Conservation (phyloP, 345 rosid species). For the Populus alba region DNA sequence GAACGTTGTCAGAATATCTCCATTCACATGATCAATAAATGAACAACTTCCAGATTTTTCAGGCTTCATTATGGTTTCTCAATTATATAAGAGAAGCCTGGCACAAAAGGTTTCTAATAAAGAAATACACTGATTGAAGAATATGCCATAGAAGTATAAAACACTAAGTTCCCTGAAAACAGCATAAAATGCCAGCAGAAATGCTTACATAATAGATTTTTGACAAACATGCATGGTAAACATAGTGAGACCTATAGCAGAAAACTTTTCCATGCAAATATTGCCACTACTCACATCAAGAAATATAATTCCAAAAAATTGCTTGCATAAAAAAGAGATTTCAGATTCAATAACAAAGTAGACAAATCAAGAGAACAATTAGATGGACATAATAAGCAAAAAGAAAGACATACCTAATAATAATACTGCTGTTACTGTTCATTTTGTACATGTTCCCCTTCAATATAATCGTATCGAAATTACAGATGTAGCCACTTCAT, state of each 20-base stretch:
- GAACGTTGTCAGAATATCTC: too few relatives aligned
- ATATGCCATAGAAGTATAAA: background rate
- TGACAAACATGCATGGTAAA: background rate
- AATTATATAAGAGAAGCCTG: background rate
- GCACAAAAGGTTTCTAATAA: background rate
- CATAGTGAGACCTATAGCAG: background rate
- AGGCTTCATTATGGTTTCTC: background rate
- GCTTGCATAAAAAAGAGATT: background rate
- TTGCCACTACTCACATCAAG: background rate
- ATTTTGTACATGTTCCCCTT: constrained; percentile 35
- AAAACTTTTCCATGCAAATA: background rate
- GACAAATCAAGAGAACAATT: background rate
- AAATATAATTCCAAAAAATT: background rate
- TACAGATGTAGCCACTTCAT: constrained; percentile 26
- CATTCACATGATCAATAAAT: background rate
- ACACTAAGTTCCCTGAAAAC: background rate
- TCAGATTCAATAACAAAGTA: background rate
- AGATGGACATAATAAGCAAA: background rate
- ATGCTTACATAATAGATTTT: background rate
- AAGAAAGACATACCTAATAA: constrained; percentile 24
- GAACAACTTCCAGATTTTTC: background rate
- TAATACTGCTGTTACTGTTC: constrained; percentile 22
- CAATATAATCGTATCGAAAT: constrained; percentile 5
- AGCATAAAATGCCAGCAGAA: background rate
- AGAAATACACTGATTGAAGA: background rate